phyloP scores from a whole-genome alignment of 805 yeast genomes.

The Candida lessepsii region DNA sequence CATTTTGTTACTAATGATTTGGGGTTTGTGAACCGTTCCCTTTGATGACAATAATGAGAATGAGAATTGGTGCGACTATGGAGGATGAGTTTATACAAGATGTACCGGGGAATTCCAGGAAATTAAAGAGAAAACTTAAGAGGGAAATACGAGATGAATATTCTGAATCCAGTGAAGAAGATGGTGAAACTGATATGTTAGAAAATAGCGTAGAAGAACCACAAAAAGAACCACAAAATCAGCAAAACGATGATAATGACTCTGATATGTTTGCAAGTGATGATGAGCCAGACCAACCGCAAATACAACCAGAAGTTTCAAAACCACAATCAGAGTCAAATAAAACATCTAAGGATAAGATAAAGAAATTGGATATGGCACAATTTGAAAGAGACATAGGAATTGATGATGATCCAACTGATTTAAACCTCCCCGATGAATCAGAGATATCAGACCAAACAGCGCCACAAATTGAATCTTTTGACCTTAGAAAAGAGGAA shows the following conservation, averaged over 20 bases:
- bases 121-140: constrained; percentile 17
- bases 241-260: constrained; percentile 24
- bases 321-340: constrained; percentile 8
- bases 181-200: too few species aligned
- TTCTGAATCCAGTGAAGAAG: constrained; percentile 16
- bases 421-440: too few species aligned
- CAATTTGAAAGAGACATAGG: constrained; percentile 28
- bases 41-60: neutral
- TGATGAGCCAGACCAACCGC: constrained; percentile 17
- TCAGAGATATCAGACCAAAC: neutral
- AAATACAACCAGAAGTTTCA: neutral
- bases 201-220: constrained; percentile 12
- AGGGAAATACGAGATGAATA: constrained; percentile 7
- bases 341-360: neutral
- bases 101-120: constrained; percentile 12
- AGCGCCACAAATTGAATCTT: constrained; percentile 57
- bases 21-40: constrained; percentile 1
- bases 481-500: constrained; percentile 55
- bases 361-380: constrained; percentile 19
- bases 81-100: constrained; percentile 14
- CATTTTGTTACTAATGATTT: neutral
- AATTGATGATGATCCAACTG: constrained; percentile 12
- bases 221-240: neutral
- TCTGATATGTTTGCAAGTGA: constrained; percentile 48
- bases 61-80: neutral